Evolutionary conservation across 192 early-diverging fungal genomes (phyloP), one percentile per base, ranked within the genome.

Genomic region (Glomus cerebriforme): DNA sequence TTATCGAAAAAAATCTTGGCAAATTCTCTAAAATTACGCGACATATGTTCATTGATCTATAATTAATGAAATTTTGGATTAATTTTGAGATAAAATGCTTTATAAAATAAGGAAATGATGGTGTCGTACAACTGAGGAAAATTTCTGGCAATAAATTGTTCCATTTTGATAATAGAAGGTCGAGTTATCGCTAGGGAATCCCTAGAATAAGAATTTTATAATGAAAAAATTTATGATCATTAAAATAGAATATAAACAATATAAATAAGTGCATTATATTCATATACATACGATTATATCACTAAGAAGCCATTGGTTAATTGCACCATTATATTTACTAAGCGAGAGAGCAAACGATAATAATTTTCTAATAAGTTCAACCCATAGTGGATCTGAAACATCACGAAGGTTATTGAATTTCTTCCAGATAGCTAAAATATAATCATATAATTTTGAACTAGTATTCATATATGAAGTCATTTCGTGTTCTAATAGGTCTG

Each of bases 211-310:
- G 2, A 29, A 29, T 24, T 68, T 47, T 10, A 26, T 29, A 29
- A 71, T 47, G 26, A 47, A 17, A 47, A 29, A 10, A 43, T 12
- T 43, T 39, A 9, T 39, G 37, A 27, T 17, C 12, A 13, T 26
- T 17, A 32, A 35, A 22, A 10, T 17, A 26, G 8, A n/a, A 27
- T 10, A 64, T 31, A 78, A 32, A 17, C 10, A 22, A 39, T 10
- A 24, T 68, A 19, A 13, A 31, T 22, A 47, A 67, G 37, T 39
- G 19, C 19, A 19, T 32, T 22, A n/a, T n/a, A n/a, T n/a, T n/a
- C n/a, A n/a, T n/a, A n/a, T n/a, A 68, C 32, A 2, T 81, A 81
- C 80, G 34, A 81, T 34, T 34, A 81, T 29, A 22, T 81, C 67
- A 60, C 62, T 37, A 29, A 45, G 32, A n/a, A 76, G 54, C 47